A percentile compares a stretch with the other conserved stretches of the same genome.
Evolutionary conservation across 306 rosid genomes (phyloP).

Genomic region (Rosa lucieae): DNA sequence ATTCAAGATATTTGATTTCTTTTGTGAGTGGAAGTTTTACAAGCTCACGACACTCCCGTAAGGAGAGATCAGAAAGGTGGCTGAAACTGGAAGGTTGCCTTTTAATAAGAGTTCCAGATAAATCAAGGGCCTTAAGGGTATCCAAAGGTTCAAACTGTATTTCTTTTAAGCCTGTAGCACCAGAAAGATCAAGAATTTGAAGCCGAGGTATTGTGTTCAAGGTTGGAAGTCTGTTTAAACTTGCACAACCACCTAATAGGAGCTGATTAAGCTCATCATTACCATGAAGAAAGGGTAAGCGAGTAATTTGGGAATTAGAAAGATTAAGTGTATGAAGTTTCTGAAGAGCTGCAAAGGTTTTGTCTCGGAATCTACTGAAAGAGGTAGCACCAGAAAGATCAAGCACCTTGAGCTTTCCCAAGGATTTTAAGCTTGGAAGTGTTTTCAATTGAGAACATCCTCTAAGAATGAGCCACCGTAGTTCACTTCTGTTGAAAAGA

Average conservation of each 20-base stretch:
- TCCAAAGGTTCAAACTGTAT: conserved; percentile 15
- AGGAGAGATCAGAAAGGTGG: conserved; percentile 14
- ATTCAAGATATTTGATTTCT: conserved; percentile 22
- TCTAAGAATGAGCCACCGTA: conserved; percentile 34
- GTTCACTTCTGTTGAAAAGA: conserved; percentile 16
- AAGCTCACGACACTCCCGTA: conserved; percentile 12
- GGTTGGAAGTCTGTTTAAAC: conserved; percentile 16
- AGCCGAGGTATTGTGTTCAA: conserved; percentile 15
- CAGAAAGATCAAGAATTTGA: conserved; percentile 36
- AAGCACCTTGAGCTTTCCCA: conserved; percentile 25
- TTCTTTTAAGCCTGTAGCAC: conserved; percentile 18
- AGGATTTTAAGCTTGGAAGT: conserved; percentile 21
- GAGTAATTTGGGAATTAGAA: conserved; percentile 26
- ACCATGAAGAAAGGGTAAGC: conserved; percentile 24
- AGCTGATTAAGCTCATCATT: conserved; percentile 23
- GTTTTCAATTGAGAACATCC: conserved; percentile 7
- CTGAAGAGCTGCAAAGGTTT: neutral
- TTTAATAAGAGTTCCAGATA: conserved; percentile 22
- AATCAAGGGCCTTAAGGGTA: conserved; percentile 31
- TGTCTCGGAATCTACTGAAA: conserved; percentile 14
- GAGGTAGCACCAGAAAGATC: conserved; percentile 40
- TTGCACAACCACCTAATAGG: conserved; percentile 12
- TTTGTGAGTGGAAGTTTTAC: conserved; percentile 2
- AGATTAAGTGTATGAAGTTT: conserved; percentile 30
- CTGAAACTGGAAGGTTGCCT: conserved; percentile 19